Evolutionary conservation across 1,284 basidiomycete species (phyloP).

Genomic region (Puccinia coronata): DNA sequence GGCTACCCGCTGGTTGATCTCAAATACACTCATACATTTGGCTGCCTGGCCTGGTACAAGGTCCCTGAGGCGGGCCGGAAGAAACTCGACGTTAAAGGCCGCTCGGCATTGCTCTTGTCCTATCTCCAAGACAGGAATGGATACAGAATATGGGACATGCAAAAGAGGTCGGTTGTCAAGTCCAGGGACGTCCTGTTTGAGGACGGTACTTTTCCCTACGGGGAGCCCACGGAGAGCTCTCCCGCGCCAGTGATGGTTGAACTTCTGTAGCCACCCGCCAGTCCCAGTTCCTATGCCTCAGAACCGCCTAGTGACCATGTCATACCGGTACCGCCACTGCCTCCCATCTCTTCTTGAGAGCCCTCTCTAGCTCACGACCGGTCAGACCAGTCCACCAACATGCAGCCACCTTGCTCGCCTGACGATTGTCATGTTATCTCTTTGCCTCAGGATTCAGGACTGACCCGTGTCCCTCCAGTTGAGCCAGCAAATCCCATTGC

Average conservation of each 20-base stretch:
- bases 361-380: too few relatives aligned
- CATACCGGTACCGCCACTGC: too few relatives aligned
- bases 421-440: too few relatives aligned
- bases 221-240: neutral
- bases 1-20: neutral
- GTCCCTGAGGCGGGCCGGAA: too few relatives aligned
- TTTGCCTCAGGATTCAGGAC: neutral
- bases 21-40: slow-evolving; percentile 9
- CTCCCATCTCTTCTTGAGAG: neutral
- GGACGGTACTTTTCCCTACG: neutral
- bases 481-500: neutral
- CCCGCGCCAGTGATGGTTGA: neutral
- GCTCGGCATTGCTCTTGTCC: too few relatives aligned
- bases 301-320: too few relatives aligned
- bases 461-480: neutral
- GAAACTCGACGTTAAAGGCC: too few relatives aligned
- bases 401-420: neutral
- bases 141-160: neutral
- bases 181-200: too few relatives aligned
- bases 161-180: neutral
- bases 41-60: slow-evolving; percentile 20
- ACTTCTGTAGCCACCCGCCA: neutral
- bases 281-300: neutral
- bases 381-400: neutral
- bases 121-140: slow-evolving; percentile 9